Evolutionary conservation across 257 asterid genomes (phyloP), one percentile per base, ranked within the genome.

Genomic region (Nicotiana noctiflora): DNA sequence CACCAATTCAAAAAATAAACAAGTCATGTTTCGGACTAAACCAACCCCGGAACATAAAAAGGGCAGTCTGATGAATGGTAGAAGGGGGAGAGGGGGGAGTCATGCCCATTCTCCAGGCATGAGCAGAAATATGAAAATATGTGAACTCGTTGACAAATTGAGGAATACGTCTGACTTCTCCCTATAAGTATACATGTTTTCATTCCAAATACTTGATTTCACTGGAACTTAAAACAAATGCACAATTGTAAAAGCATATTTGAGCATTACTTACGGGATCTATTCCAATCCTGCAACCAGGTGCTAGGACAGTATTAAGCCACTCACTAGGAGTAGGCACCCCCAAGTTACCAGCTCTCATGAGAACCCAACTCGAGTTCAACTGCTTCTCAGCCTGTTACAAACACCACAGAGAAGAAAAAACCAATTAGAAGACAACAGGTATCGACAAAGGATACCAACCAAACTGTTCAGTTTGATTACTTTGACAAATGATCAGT

Each of bases 251-350:
- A 65, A 66, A 81, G 82, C 67, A 77, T 57, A 55, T 84, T 84
- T 66, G 84, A 84, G 82, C 52, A 78, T 85, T 87, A 94, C 98
- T 90, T 88, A 96, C 99, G 81, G 98, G 99, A 86, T 96, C 98
- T 79, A 96, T 92, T 60, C 99, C 99, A 61, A 96, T 87, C 87
- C 97, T 89, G 88, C 93, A 89, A 82, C 98, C 98, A 81, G 98
- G 98, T 70, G 89, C 85, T 83, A 96, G 84, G 81, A 88, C 92
- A 83, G 86, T 84, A 74, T 91, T 93, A 82, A 96, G 96, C 99
- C 99, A 94, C 87, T 93, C 98, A 81, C 90, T 90, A 19, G 94
- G 80, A 9, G 93, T 83, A 44, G 98, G 97, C 83, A 92, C 97
- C 84, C 98, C 99, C 85, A 86, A 79, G 84, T 92, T 92, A 82